Evolutionary conservation across 2,329 filamentous ascomycete species (phyloP).

Genomic region (Aotearoamyces nothofagi): DNA sequence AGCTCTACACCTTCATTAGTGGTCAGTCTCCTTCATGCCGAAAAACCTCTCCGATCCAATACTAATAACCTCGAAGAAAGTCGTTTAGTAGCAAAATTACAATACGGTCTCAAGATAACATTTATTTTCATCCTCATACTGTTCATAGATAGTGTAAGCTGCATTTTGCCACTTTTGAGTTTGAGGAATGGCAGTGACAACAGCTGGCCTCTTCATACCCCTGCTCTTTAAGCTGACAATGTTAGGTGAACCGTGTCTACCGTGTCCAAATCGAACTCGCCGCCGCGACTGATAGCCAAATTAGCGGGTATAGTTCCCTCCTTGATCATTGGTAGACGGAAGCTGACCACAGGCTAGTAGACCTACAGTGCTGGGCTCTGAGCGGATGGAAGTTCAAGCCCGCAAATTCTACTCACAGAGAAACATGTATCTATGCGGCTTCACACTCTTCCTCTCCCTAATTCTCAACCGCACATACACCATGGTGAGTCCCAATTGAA

Average conservation of each 20-base stretch:
- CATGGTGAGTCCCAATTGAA: conserved; percentile 73
- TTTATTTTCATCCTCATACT: conserved; percentile 99
- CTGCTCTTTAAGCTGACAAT: not conserved
- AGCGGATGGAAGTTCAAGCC: conserved; percentile 95
- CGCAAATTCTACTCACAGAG: conserved; percentile 99
- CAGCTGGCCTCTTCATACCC: not conserved
- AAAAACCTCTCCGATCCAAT: no score
- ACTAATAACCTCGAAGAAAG: no score
- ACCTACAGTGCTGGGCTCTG: conserved; percentile 66
- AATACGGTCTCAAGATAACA: conserved; percentile 97
- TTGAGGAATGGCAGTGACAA: no score
- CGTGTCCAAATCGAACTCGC: conserved; percentile 84
- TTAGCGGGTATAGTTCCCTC: conserved; percentile 5
- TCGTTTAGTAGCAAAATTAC: conserved; percentile 66
- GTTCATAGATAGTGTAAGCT: conserved; percentile 89
- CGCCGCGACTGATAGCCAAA: conserved; percentile 47
- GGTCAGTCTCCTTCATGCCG: conserved; percentile 1
- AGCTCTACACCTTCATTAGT: conserved; percentile 4
- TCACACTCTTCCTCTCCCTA: conserved; percentile 95
- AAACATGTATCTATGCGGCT: conserved; percentile 99
- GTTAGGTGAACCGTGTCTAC: conserved; percentile 61
- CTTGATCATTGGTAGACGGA: not conserved
- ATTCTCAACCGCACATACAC: conserved; percentile 98
- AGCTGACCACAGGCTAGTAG: conserved; percentile 23
- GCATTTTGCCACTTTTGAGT: not conserved